Evolutionary conservation across 352 stramenopile species (phyloP).

Genomic region (Pythium graminicola): DNA sequence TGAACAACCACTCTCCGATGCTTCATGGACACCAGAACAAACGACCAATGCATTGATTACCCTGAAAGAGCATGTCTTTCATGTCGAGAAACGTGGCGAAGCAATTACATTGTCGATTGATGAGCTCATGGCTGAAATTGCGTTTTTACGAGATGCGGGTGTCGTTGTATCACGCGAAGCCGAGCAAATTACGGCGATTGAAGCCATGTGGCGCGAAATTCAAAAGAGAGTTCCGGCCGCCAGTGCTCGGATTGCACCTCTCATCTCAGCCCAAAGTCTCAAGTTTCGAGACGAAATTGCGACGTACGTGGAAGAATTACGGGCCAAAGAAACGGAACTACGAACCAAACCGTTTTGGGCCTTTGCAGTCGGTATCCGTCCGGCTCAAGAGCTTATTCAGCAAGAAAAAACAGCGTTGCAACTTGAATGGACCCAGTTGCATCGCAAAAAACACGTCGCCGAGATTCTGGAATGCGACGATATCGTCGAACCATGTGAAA

Average conservation of each 20-base stretch:
- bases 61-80: constrained; percentile 74
- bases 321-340: constrained; percentile 43
- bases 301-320: constrained; percentile 75
- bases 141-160: constrained; percentile 56
- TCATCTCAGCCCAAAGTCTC: constrained; percentile 51
- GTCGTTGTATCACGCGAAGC: constrained; percentile 47
- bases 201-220: constrained; percentile 59
- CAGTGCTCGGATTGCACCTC: constrained; percentile 54
- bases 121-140: constrained; percentile 54
- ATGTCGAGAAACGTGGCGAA: constrained; percentile 68
- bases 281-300: constrained; percentile 73
- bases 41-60: constrained; percentile 56
- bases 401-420: constrained; percentile 33
- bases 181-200: constrained; percentile 44
- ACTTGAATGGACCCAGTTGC: constrained; percentile 32
- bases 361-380: constrained; percentile 39
- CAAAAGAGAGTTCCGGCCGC: constrained; percentile 54
- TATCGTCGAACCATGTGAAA: constrained; percentile 73
- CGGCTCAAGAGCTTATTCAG: constrained; percentile 35
- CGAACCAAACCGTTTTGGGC: constrained; percentile 58
- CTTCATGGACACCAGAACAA: constrained; percentile 50
- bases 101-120: constrained; percentile 57
- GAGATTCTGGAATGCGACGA: constrained; percentile 91
- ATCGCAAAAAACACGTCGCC: constrained; percentile 81
- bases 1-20: constrained; percentile 57